Base-by-base conservation (phyloP, 164 flowering plant genomes). In the Annona cherimola region DNA sequence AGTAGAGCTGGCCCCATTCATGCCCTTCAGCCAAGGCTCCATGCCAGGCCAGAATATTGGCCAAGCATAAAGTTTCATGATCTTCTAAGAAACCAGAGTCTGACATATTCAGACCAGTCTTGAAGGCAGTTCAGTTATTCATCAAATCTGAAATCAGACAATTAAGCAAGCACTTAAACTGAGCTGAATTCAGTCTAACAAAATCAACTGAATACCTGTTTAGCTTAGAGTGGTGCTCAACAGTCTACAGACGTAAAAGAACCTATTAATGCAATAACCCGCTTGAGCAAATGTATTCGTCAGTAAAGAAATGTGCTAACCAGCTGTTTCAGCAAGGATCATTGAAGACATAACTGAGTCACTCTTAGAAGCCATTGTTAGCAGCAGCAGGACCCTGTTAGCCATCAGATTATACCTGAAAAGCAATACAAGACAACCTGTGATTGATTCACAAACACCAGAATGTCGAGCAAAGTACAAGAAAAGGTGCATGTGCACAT, bases 381-480 rank as follows among this genome's bases (percentile, higher is more conserved):
- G 79, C 77, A 95, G 75, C 44, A 95, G 86, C 72, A 93, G 81
- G 70, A 91, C 88, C 76, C 98, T 84, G 78, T 95, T 95, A 61
- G 99, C 99, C 99, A 95, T 95, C 83, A 95, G 74, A 84, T 93
- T 91, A 74, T 95, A 95, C 87, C 99, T 95, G 88, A 69, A 77
- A 43, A 62, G 12, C 35, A 71, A 3, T 3, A 70, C n/a, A 18
- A 39, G 41, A 11, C 67, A 63, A 8, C 14, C 42, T 40, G 5
- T 63, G 5, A 40, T n/a, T 63, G n/a, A 39, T 63, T 39, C 67
- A 8, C 44, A 12, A 63, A 41, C 18, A 63, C 39, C 12, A 63
- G 18, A 4, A 63, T 39, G 43, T 26, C 8, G 41, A 35, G 42
- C 67, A 39, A 50, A 9, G 14, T 7, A 16, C 14, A 50, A 2